phyloP scores from a whole-genome alignment of 1,284 basidiomycete species.

The Austroboletus novae-zelandiae region DNA sequence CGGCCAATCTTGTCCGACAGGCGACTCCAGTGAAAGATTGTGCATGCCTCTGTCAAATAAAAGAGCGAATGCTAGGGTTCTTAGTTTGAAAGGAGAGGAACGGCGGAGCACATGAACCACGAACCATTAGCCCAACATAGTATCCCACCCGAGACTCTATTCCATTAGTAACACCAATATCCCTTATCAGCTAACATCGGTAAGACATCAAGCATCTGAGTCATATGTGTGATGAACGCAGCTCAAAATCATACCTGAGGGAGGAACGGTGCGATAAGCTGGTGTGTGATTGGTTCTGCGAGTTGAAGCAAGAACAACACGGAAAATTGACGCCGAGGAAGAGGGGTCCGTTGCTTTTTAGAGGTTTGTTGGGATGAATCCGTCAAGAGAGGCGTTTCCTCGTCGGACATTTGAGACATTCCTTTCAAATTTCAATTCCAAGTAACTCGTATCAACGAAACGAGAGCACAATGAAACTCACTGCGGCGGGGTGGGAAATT shows the following conservation, averaged over 20 bases:
- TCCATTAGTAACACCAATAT: conserved; percentile 47
- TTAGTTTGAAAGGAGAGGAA: no score
- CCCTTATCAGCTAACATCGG: conserved; percentile 42
- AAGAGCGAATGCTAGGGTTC: no score
- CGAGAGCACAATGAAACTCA: no score
- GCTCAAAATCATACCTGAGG: no score
- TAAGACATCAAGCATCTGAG: no score
- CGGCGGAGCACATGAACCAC: conserved; percentile 5
- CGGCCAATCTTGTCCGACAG: no score
- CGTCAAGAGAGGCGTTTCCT: neutral
- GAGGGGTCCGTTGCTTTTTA: conserved; percentile 42
- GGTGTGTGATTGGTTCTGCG: conserved; percentile 60
- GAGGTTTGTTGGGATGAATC: neutral
- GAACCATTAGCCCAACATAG: conserved; percentile 57
- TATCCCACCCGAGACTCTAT: conserved; percentile 50
- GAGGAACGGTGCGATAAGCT: conserved; percentile 54
- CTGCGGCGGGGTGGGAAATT: no score
- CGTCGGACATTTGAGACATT: neutral
- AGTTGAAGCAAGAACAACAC: conserved; percentile 66
- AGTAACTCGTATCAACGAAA: no score
- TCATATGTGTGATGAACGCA: no score
- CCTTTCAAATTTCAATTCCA: no score
- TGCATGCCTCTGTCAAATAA: no score
- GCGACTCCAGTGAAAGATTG: no score
- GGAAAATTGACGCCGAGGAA: conserved; percentile 67